Evolutionary conservation across 2,329 filamentous ascomycete genomes (phyloP).

Genomic region (Simplicillium aogashimaense): DNA sequence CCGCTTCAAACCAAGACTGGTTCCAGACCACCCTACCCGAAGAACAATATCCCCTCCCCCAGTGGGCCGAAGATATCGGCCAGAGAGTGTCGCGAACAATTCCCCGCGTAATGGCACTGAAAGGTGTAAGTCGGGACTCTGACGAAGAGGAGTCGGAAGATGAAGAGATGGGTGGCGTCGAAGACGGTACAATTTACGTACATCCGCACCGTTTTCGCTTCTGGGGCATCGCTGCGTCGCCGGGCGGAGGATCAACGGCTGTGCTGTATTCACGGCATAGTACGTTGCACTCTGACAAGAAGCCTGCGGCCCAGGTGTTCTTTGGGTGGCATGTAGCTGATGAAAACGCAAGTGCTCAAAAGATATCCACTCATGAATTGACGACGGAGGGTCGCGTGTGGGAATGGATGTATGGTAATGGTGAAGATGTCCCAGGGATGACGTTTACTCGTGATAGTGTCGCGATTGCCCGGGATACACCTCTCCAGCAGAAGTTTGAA

Average conservation of each 20-base stretch:
- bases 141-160: constrained; percentile 17
- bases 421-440: constrained; percentile 30
- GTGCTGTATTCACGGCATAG: constrained; percentile 39
- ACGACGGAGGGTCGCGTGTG: constrained; percentile 47
- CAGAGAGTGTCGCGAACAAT: constrained; percentile 33
- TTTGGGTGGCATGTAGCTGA: constrained; percentile 21
- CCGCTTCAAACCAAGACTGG: constrained; percentile 40
- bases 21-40: constrained; percentile 37
- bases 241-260: constrained; percentile 40
- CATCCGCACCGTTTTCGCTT: constrained; percentile 40
- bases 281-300: constrained; percentile 36
- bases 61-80: constrained; percentile 38
- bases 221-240: constrained; percentile 42
- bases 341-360: neutral
- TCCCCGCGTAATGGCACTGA: constrained; percentile 33
- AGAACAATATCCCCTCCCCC: constrained; percentile 16
- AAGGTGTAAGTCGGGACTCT: constrained; percentile 21
- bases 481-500: constrained; percentile 28
- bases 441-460: neutral
- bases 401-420: constrained; percentile 51
- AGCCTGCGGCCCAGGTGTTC: constrained; percentile 23
- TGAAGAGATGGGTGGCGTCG: constrained; percentile 15
- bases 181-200: constrained; percentile 28
- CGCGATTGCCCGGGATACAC: constrained; percentile 1
- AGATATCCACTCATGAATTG: constrained; percentile 14